Evolutionary conservation across 2,329 filamentous ascomycete species (phyloP).

Genomic region (Pseudonectria foliicola): DNA sequence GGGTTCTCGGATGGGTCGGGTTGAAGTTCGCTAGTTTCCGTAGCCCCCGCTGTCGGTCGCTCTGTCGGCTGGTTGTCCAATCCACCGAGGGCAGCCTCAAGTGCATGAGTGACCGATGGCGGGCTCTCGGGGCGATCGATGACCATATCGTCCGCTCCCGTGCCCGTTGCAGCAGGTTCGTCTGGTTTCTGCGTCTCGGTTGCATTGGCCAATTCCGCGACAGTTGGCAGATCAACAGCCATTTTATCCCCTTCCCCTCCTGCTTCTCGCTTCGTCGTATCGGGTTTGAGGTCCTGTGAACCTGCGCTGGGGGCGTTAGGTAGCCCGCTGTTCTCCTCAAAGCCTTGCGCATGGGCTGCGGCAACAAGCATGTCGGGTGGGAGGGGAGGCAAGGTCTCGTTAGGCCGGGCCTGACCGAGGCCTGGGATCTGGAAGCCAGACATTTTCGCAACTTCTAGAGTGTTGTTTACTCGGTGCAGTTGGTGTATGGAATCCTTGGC

Average conservation of each 20-base stretch:
- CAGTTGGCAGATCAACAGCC: not conserved
- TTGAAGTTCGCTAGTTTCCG: constrained; percentile 19
- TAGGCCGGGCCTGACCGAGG: constrained; percentile 35
- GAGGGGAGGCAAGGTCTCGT: constrained; percentile 34
- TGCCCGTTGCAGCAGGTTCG: constrained; percentile 2
- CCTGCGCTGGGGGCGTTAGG: constrained; percentile 1
- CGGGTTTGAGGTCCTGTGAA: constrained; percentile 4
- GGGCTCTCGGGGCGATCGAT: constrained; percentile 30
- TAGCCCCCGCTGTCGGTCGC: constrained; percentile 8
- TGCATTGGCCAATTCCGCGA: too few relatives aligned
- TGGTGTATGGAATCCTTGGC: too few relatives aligned
- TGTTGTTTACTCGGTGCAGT: too few relatives aligned
- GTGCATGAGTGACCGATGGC: constrained; percentile 33
- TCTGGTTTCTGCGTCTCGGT: too few relatives aligned
- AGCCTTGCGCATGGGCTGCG: constrained; percentile 20
- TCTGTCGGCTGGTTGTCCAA: constrained; percentile 17
- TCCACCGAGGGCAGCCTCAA: constrained; percentile 38
- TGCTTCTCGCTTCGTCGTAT: constrained; percentile 3
- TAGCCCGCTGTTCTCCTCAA: constrained; percentile 15
- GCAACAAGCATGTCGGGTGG: constrained; percentile 25
- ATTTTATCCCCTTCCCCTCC: not conserved
- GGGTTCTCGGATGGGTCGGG: constrained; percentile 42
- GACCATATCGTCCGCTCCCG: constrained; percentile 28
- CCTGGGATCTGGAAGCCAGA: constrained; percentile 38
- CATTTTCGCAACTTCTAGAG: constrained; percentile 19